Evolutionary conservation across 208 protist genomes (phyloP), one percentile per base, ranked within the genome.

Genomic region (Trypanosoma vivax): DNA sequence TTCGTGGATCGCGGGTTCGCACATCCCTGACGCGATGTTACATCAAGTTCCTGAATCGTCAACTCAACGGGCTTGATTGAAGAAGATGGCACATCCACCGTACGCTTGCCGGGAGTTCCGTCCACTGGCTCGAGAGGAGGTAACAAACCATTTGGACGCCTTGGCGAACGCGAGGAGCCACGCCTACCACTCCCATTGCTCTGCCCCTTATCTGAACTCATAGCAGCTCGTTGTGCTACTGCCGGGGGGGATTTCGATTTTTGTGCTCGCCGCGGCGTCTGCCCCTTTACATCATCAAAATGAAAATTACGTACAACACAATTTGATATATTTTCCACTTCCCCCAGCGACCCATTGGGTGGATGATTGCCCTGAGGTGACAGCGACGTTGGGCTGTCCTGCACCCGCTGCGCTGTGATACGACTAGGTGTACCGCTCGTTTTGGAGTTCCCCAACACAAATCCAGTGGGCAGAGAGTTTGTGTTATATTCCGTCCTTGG

Each of bases 391-490:
- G 51, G 13, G 6, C 21, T 11, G 11, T 65, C 60, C 34, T 19
- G 28, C 23, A 41, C n/a, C 23, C 18, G 18, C 14, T 41, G 50
- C 3, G 50, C 25, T 23, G 21, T 21, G 13, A 45, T 37, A 19
- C 6, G 9, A n/a, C 25, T 43, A 25, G 23, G 27, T 25, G 6
- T 18, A 34, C 24, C 49, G n/a, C 49, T 57, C 11, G 40, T 5
- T 35, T 51, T 70, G 14, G 37, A 25, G 11, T 42, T 39, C 41
- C 19, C 28, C 24, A 13, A 71, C 42, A 79, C 66, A 5, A 85
- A 40, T 49, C 87, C 75, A 6, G 79, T 68, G 13, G 84, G 79
- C 40, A 88, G 63, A 2, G 84, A 88, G 31, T 82, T 67, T 4
- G 73, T 86, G 43, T 86, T 73, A 49, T 90, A 71, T 40, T 56